Base-by-base conservation (phyloP, 768 basidiomycete species). In the Rubroboletus satanas region DNA sequence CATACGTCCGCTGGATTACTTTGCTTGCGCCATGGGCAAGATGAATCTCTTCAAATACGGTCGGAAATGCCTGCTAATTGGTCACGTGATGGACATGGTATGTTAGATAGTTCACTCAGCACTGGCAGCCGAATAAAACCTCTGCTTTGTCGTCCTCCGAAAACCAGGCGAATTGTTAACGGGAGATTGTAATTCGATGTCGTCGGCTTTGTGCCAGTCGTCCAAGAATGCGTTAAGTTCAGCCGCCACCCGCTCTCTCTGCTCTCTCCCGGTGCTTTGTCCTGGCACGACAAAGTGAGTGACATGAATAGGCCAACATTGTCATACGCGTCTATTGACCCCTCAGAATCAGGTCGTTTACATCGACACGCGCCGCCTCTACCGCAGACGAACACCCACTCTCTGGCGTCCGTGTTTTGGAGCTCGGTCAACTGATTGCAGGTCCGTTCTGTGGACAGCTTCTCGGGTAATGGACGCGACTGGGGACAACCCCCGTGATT, bases 371-470 rank as follows among this genome's bases (percentile, higher is more conserved):
- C 6, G 17, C 11, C 6, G 17, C 11, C n/a, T 36, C 33, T 10
- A 35, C 35, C 23, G 1, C 21, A 36, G 43, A 45, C 3, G 21
- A 79, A 14, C 77, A 81, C n/a, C 85, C 85, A 0, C 74, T 87
- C 11, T 73, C 81, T 7, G 84, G 85, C 7, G 69, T 87, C 35
- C 82, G 84, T 9, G 81, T 88, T 7, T 71, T 87, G 7, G 87
- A 88, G 61, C 72, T 88, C 38, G 86, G 86, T 0, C 85, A 88
- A 57, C 73, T 87, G 18, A 84, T 88, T 54, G 85, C 86, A 1
- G 86, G 86, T 10, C 85, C 86, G 1, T 87, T 88, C 67, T 84
- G 83, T 23, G 85, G 85, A 1, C 87, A 88, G 51, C 73, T 88
- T 8, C 79, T 88, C 5, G 84, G 84, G 86, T 86, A 70, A 51